Base-by-base conservation (phyloP, 768 basidiomycete genomes). In the Russula olivacea region DNA sequence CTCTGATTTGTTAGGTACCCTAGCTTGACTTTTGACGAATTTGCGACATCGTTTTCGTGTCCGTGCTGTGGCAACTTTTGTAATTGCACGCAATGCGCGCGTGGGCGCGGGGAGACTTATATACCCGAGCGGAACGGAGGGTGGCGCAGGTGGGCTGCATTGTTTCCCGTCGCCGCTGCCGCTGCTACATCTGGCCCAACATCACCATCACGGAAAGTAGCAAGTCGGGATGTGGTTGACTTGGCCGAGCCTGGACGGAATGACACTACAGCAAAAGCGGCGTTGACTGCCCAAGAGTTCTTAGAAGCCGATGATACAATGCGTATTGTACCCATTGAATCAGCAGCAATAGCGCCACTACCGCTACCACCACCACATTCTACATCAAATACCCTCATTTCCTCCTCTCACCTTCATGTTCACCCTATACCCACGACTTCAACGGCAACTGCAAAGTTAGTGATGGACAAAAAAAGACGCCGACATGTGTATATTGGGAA, bases 21-120 rank as follows among this genome's bases (percentile, higher is more conserved):
- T 1, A 72, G 76, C 19, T 59, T 77, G 61, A 70, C 69, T 30
- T 79, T 79, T 61, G 71, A 76, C 36, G 50, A 68, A 38, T 68
- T 54, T 21, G 65, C 64, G n/a, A 45, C 51, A 1, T 32, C 47
- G 6, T 79, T 78, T 56, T 59, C 67, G 25, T 85, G 84, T 66
- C 83, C 83, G 0, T 66, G 28, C 15, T 85, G 83, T 67, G 67
- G 69, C 3, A 67, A 72, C 12, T 76, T 64, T 12, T 85, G 83
- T 70, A 81, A 79, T 50, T 85, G 83, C 68, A 78, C 80, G 12
- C 0, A 6, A 0, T 84, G 83, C 66, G 73, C 77, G 15, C 64
- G 70, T 30, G 75, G 65, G 61, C 76, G 83, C 6, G 81, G 82
- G 6, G 83, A 81, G 55, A 65, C 69, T 12, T 83, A 81, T 61